Conservation (phyloP, 2,329 filamentous ascomycete species). For the Alternaria sp. region DNA sequence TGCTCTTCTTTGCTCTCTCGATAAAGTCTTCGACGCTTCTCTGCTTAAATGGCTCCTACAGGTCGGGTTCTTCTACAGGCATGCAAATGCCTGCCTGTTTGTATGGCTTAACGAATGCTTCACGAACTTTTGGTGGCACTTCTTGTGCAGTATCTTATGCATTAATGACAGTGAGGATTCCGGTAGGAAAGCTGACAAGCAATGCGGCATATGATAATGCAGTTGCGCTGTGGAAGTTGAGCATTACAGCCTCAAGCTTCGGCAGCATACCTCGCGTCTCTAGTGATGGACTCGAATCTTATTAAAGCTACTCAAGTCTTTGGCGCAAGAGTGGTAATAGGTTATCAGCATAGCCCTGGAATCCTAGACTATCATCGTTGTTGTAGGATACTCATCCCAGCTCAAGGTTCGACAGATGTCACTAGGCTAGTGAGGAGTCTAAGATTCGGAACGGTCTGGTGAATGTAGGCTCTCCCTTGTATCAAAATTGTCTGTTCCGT, state of each 20-base stretch:
- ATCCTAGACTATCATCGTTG: too few species aligned
- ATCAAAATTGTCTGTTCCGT: conserved; percentile 1
- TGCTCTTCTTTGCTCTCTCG: not conserved
- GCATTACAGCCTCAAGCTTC: too few species aligned
- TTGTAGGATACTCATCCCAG: not conserved
- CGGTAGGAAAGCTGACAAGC: not conserved
- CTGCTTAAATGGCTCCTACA: not conserved
- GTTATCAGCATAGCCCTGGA: not conserved
- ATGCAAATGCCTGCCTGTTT: not conserved
- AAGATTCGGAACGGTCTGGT: not conserved
- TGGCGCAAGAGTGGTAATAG: not conserved
- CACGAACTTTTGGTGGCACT: not conserved
- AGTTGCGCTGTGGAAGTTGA: too few species aligned
- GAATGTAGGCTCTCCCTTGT: not conserved
- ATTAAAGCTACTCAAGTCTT: too few species aligned
- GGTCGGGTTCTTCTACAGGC: too few species aligned
- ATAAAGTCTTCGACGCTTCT: rapidly evolving
- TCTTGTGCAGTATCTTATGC: not conserved
- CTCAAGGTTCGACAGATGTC: not conserved
- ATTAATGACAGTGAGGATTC: rapidly evolving
- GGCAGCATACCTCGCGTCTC: too few species aligned
- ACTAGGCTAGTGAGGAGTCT: not conserved
- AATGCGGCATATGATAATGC: too few species aligned
- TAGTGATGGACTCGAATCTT: too few species aligned
- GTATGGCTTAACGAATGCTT: not conserved